Conservation (phyloP, 306 rosid genomes). For the Clitoria ternatea region DNA sequence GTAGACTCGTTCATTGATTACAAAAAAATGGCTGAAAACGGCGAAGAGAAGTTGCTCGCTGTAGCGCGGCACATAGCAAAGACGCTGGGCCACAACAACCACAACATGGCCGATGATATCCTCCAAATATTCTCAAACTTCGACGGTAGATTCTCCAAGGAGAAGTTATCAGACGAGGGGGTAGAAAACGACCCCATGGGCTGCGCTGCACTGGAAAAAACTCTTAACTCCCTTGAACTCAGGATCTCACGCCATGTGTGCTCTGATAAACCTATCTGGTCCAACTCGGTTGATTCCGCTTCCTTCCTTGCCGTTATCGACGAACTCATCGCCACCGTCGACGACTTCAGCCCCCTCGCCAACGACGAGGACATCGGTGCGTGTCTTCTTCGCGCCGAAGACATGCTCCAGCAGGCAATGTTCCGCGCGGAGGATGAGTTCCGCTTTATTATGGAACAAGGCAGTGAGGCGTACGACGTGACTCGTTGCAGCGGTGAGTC, state of each 20-base stretch:
- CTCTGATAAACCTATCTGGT: slow-evolving; percentile 76
- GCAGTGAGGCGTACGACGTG: slow-evolving; percentile 71
- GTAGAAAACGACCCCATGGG: slow-evolving; percentile 42
- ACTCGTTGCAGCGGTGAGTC: slow-evolving; percentile 50
- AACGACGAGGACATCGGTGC: slow-evolving; percentile 52
- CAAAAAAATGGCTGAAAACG: slow-evolving; percentile 79
- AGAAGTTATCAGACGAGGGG: slow-evolving; percentile 59
- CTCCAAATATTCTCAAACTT: slow-evolving; percentile 85
- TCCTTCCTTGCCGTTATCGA: slow-evolving; percentile 82
- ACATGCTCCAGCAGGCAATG: slow-evolving; percentile 86
- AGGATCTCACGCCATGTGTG: slow-evolving; percentile 68
- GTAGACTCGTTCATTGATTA: no score
- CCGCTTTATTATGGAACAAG: slow-evolving; percentile 81
- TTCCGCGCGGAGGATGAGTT: slow-evolving; percentile 87
- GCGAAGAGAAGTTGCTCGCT: slow-evolving; percentile 86
- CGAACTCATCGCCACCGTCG: slow-evolving; percentile 49
- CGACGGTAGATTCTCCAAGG: slow-evolving; percentile 88
- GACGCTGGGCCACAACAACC: slow-evolving; percentile 73
- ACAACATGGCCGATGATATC: slow-evolving; percentile 83
- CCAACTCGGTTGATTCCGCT: slow-evolving; percentile 57
- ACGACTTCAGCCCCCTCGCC: slow-evolving; percentile 72
- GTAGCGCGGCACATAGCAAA: slow-evolving; percentile 96
- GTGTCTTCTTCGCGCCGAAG: slow-evolving; percentile 70
- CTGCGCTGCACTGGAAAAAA: slow-evolving; percentile 51
- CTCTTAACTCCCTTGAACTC: slow-evolving; percentile 67